phyloP scores from a whole-genome alignment of 78 protist species.

The Protostelium mycophagum region DNA sequence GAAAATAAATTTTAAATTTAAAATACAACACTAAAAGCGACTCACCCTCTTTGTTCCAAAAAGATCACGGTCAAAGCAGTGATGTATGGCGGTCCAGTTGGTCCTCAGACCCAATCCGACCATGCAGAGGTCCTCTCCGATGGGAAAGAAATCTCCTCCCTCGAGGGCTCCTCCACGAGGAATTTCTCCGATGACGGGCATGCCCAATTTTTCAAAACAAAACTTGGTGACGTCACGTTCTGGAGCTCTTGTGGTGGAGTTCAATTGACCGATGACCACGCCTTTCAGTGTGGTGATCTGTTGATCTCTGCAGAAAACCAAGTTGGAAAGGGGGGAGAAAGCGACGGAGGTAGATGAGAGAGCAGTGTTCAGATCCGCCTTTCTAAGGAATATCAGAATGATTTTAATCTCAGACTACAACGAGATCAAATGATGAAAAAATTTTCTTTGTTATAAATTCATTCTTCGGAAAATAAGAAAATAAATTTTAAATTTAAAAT shows the following conservation, averaged over 20 bases:
- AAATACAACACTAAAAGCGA: neutral
- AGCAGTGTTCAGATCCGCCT: neutral
- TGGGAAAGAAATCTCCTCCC: slow-evolving; percentile 84
- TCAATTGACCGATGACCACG: slow-evolving; percentile 65
- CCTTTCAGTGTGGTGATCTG: slow-evolving; percentile 78
- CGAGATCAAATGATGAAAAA: no score
- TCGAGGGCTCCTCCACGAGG: slow-evolving; percentile 66
- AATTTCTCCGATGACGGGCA: slow-evolving; percentile 76
- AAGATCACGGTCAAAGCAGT: slow-evolving; percentile 68
- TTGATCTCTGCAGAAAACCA: slow-evolving; percentile 84
- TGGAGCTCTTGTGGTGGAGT: slow-evolving; percentile 68
- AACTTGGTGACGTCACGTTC: slow-evolving; percentile 80
- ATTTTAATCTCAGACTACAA: no score
- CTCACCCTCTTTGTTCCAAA: slow-evolving; percentile 64
- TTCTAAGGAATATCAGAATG: slow-evolving; percentile 3
- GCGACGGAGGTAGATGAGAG: neutral
- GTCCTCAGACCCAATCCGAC: slow-evolving; percentile 86
- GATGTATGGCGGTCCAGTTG: slow-evolving; percentile 62
- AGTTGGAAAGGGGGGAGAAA: slow-evolving; percentile 47
- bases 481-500: no score
- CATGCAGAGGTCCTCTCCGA: slow-evolving; percentile 66
- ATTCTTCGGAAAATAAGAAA: neutral
- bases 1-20: neutral
- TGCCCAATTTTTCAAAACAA: slow-evolving; percentile 67
- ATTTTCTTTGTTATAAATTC: no score